phyloP scores from a whole-genome alignment of 352 stramenopile species.

The Globisporangium orthogonon region DNA sequence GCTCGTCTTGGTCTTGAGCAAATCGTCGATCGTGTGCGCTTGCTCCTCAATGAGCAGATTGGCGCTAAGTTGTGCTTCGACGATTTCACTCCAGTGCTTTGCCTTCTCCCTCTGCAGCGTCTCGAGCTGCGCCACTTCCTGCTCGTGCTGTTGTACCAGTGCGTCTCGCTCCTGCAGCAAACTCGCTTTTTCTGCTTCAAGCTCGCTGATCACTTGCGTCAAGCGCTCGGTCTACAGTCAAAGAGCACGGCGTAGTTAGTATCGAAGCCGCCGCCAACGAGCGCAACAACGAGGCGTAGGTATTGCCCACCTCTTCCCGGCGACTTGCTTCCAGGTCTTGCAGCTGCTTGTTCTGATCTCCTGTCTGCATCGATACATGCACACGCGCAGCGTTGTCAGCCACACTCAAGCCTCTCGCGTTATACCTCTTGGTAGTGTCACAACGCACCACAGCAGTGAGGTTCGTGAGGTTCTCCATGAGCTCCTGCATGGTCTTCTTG shows the following conservation, averaged over 20 bases:
- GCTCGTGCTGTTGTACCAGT: slow-evolving; percentile 32
- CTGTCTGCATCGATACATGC: slow-evolving; percentile 22
- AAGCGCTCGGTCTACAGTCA: slow-evolving; percentile 22
- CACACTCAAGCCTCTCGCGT: not conserved
- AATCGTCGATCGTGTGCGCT: slow-evolving; percentile 70
- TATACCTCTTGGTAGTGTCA: not conserved
- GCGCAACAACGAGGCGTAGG: not conserved
- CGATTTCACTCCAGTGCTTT: slow-evolving; percentile 68
- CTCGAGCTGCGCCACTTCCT: slow-evolving; percentile 43
- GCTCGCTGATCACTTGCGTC: slow-evolving; percentile 20
- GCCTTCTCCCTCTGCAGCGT: slow-evolving; percentile 52
- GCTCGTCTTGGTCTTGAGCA: slow-evolving; percentile 40
- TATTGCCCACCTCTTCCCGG: slow-evolving; percentile 30
- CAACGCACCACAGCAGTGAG: slow-evolving; percentile 46
- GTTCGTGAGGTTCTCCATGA: slow-evolving; percentile 62
- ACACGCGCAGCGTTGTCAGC: not conserved
- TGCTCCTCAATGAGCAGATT: slow-evolving; percentile 78
- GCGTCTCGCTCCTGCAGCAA: slow-evolving; percentile 35
- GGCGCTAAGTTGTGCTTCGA: slow-evolving; percentile 58
- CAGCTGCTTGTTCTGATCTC: slow-evolving; percentile 59
- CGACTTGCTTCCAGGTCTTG: slow-evolving; percentile 43
- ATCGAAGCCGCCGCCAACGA: not conserved
- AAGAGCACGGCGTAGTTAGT: not conserved
- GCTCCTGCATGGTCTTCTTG: slow-evolving; percentile 59
- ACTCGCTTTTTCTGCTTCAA: slow-evolving; percentile 32